phyloP scores from a whole-genome alignment of 352 stramenopile species.

The Pythium dissimile region DNA sequence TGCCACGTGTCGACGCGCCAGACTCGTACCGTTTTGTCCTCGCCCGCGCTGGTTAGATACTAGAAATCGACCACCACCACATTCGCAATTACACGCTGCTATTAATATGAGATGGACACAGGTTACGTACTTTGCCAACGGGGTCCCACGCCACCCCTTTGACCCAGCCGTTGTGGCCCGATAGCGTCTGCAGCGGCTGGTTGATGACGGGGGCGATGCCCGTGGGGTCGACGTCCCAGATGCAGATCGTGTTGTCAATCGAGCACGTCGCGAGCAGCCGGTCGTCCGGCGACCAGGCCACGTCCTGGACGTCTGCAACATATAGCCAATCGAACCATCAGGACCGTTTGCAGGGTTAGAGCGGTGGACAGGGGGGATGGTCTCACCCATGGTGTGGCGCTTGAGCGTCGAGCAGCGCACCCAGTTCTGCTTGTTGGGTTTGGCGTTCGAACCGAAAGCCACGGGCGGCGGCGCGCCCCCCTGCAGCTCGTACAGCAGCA shows the following conservation, averaged over 20 bases:
- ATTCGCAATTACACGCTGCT: background rate
- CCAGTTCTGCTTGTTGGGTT: conserved; percentile 85
- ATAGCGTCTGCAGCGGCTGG: conserved; percentile 73
- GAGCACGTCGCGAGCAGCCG: conserved; percentile 86
- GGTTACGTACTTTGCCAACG: conserved; percentile 66
- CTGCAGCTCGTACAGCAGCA: conserved; percentile 83
- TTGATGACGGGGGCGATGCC: conserved; percentile 64
- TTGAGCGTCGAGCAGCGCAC: conserved; percentile 75
- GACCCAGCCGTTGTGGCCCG: conserved; percentile 81
- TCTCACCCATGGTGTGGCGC: conserved; percentile 78
- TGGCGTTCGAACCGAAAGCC: conserved; percentile 74
- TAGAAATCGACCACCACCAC: too few relatives aligned
- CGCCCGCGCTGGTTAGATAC: conserved; percentile 83
- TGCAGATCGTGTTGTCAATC: conserved; percentile 87
- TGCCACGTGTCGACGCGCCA: conserved; percentile 84
- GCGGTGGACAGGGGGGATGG: background rate
- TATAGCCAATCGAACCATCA: background rate
- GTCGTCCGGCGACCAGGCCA: conserved; percentile 86
- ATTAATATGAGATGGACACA: background rate
- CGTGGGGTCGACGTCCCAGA: conserved; percentile 73
- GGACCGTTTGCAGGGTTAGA: background rate
- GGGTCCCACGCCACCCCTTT: conserved; percentile 87
- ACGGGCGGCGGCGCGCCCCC: conserved; percentile 53
- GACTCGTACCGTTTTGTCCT: conserved; percentile 85
- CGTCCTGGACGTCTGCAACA: conserved; percentile 78